Evolutionary conservation across 495 filamentous ascomycete species (phyloP), one percentile per base, ranked within the genome.

Genomic region (Neurospora cerealis): DNA sequence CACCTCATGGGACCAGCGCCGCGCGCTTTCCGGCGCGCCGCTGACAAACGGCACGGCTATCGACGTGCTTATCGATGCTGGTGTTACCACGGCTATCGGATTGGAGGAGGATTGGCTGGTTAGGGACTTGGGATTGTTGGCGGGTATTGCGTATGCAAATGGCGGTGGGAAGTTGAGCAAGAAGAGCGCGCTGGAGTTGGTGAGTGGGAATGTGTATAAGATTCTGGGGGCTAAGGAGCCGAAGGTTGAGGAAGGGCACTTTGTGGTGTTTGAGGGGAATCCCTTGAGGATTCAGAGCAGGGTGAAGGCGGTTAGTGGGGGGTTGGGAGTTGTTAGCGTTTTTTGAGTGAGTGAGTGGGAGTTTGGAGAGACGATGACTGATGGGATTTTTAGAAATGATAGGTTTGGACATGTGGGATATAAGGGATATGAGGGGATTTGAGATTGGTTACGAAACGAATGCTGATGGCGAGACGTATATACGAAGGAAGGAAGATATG

Each of bases 41-140:
- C 82, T 88, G 2, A 86, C 84, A 11, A 86, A 87, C 70, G 86
- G 84, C 5, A 88, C 87, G 9, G 81, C 79, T 1, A 78, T 88
- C 7, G 84, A 87, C 60, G 40, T 48, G 19, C 82, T 88, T 5
- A 38, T 86, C 1, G 81, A 84, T 38, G 86, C 86, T 38, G 79
- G 83, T 10, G 86, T 88, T 2, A 69, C 73, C 7, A 81, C 83
- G 10, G 87, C 81, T 0, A 82, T 88, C 28, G 82, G 85, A 4
- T 76, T 85, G 6, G 78, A 83, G 24, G 86, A 88, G 79, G 83
- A 87, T 75, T 88, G 83, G 83, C 70, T 83, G 37, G 86, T 86
- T 6, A 75, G 85, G 28, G 83, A 87, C 42, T 60, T 86, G 69
- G 82, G 80, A 1, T 73, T 89, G 69, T 72, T 84, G 44, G 87